phyloP scores from a whole-genome alignment of 257 asterid genomes.

The Cruciata laevipes region DNA sequence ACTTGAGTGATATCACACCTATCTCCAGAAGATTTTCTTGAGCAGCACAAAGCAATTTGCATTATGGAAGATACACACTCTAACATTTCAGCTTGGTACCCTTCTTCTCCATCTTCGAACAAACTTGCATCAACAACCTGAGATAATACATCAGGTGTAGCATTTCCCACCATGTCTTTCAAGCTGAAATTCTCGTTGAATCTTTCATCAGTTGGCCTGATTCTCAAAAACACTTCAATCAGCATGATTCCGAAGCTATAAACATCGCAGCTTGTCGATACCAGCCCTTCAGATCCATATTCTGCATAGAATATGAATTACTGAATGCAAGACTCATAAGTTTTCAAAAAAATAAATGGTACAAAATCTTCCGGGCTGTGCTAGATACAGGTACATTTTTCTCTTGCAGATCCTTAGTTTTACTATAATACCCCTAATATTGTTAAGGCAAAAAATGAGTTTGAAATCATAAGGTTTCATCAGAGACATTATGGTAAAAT shows the following conservation, averaged over 20 bases:
- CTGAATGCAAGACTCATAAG: background rate
- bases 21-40: background rate
- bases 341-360: no score
- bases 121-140: background rate
- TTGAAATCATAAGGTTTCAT: no score
- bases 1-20: constrained; percentile 4
- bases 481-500: no score
- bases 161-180: background rate
- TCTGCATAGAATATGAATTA: constrained; percentile 9
- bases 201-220: constrained; percentile 14
- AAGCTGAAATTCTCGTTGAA: constrained; percentile 7
- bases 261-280: constrained; percentile 19
- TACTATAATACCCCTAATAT: no score
- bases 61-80: constrained; percentile 4
- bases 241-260: constrained; percentile 28
- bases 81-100: background rate
- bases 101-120: background rate
- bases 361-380: no score
- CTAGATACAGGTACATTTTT: no score
- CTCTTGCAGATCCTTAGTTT: no score
- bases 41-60: constrained; percentile 11
- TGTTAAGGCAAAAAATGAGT: no score
- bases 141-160: background rate
- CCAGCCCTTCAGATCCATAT: constrained; percentile 21
- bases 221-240: constrained; percentile 25